These are phyloP conservation scores for Bassia scoparia DNA, from an alignment of 148 eudicot species.

Conservation along the genomic window DNA sequence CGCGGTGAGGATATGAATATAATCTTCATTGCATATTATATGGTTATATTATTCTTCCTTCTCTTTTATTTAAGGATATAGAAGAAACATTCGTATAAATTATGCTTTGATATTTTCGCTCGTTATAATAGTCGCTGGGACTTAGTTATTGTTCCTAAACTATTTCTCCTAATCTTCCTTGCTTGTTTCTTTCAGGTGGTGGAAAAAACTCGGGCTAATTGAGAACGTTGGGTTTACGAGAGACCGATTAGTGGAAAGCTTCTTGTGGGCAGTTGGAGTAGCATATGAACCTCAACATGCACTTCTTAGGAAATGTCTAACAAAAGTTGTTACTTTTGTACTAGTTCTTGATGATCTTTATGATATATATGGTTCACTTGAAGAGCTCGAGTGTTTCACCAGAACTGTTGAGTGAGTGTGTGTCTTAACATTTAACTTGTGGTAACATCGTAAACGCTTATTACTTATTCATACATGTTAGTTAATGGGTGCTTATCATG, in stretches of 20 bases:
- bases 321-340: slow-evolving; percentile 37
- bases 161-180: neutral
- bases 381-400: slow-evolving; percentile 44
- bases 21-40: neutral
- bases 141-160: no score
- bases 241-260: slow-evolving; percentile 50
- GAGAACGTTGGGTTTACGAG: slow-evolving; percentile 37
- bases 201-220: slow-evolving; percentile 42
- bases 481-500: no score
- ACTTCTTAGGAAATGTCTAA: slow-evolving; percentile 41
- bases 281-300: slow-evolving; percentile 39
- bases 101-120: no score
- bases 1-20: slow-evolving; percentile 19
- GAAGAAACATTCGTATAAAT: no score
- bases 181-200: slow-evolving; percentile 39
- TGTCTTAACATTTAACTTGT: no score
- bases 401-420: slow-evolving; percentile 37
- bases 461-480: no score
- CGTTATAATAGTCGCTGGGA: no score
- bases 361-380: slow-evolving; percentile 47
- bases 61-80: no score
- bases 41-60: no score
- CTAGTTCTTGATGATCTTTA: slow-evolving; percentile 49
- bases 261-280: slow-evolving; percentile 49
- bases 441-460: no score